Evolutionary conservation across 805 yeast genomes (phyloP), one percentile per base, ranked within the genome.

Genomic region (Naumovozyma dairenensis): DNA sequence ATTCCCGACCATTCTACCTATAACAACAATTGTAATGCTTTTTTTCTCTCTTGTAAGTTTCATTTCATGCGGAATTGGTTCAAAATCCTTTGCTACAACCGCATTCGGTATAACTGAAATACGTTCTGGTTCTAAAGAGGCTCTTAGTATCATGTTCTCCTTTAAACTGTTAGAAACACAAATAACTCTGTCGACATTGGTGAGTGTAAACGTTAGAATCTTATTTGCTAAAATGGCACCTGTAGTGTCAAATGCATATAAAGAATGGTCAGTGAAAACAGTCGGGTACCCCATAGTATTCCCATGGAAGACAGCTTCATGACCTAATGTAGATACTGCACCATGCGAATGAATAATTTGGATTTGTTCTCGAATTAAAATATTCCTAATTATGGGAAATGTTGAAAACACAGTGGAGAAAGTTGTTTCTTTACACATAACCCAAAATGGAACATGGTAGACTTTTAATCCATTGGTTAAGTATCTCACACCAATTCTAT

Each of bases 71-170:
- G 13, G 6, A 16, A 25, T 58, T 0, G 85, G 86, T n/a, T 55
- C 53, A 54, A 92, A 92, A 54, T 87, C 93, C 29, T 72, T 71
- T 4, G 89, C 71, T 1, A 92, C 74, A 4, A 92, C 93, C 0
- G 99, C 99, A 59, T 92, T 92, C 0, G 99, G 99, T 13, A 92
- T 92, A 16, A 87, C 99, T 10, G 87, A 77, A 4, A 86, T 89
- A 32, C 63, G 61, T 4, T 69, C 51, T 0, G 96, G 96, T 43
- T 84, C 82, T 26, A 87, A 59, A 1, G 80, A 72, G 0, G 94
- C 94, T 33, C 99, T 64, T 9, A 92, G 65, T 4, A 87, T 95
- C 6, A 94, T 86, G 53, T 92, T 92, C 45, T 92, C 99, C 51
- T 92, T 87, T 55, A 96, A 85, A 0, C 96, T 89, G 51, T 92